These are phyloP conservation scores for Thamnidium elegans DNA, from an alignment of 192 early-diverging fungal species.

Conservation along the genomic window DNA sequence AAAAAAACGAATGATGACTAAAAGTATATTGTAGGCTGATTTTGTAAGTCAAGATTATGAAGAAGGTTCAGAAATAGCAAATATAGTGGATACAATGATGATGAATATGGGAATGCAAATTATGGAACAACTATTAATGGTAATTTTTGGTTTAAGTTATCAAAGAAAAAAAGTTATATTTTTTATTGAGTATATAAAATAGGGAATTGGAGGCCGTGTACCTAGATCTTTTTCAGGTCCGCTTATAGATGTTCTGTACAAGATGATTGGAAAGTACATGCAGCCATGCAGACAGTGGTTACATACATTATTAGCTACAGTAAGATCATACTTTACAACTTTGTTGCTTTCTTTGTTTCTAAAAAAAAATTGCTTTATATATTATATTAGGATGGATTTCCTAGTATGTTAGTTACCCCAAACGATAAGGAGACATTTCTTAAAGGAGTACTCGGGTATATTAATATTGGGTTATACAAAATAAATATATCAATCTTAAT, in stretches of 20 bases:
- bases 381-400: conserved; percentile 45
- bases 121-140: conserved; percentile 42
- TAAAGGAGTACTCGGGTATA: conserved; percentile 51
- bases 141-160: conserved; percentile 18
- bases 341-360: neutral
- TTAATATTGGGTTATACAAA: neutral
- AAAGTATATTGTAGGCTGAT: conserved; percentile 35
- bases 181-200: neutral
- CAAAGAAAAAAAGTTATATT: neutral
- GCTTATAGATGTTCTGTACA: conserved; percentile 52
- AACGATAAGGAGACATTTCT: conserved; percentile 48
- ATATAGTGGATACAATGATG: conserved; percentile 39
- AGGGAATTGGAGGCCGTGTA: conserved; percentile 51
- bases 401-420: conserved; percentile 43
- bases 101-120: conserved; percentile 41
- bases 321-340: conserved; percentile 22
- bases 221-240: conserved; percentile 51
- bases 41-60: conserved; percentile 44
- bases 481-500: conserved; percentile 4
- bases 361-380: neutral
- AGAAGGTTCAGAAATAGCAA: conserved; percentile 29
- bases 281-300: conserved; percentile 45
- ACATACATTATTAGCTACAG: conserved; percentile 40
- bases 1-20: neutral
- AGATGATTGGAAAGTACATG: conserved; percentile 39